Base-by-base conservation (phyloP, 106 monocot genomes). In the Ottelia alismoides region DNA sequence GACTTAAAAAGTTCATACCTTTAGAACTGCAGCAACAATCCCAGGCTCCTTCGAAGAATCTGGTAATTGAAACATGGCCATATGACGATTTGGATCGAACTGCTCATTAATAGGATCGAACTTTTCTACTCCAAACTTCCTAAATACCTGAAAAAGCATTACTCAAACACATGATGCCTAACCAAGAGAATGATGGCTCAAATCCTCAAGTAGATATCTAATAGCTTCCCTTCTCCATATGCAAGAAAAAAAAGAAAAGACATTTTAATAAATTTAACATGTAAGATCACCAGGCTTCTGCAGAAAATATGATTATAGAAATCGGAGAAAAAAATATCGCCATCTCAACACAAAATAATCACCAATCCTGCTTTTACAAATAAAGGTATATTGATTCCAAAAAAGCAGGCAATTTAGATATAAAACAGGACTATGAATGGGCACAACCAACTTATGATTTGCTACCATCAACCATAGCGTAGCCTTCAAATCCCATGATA, bases 81-180 rank as follows among this genome's bases (percentile, higher is more conserved):
- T 31, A 76, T 89, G 88, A 25, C 65, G 63, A 57, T 78, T 58
- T 23, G 88, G 88, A 74, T 89, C 88, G 63, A 89, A 89, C 2
- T 61, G 60, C 60, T 89, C 88, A 66, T 89, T 63, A 14, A 65
- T 24, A n/a, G 88, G 79, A 54, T 77, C 76, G 72, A 65, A 89
- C 44, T 83, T 89, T 52, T 89, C 79, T 26, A 89, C 70, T 45
- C 76, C 88, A 71, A 73, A 83, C 65, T 83, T 79, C 52, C 65
- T 70, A 47, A 83, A 79, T 20, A 76, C 78, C 91, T 91, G 67
- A 46, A 43, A 58, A 43, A 12, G 2, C 16, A 16, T 43, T 1
- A 44, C 0, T 11, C 22, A 24, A 19, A n/a, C n/a, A n/a, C n/a
- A n/a, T n/a, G n/a, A n/a, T n/a, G n/a, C n/a, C n/a, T n/a, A n/a